Evolutionary conservation across 768 basidiomycete genomes (phyloP), one percentile per base, ranked within the genome.

Genomic region (Russula vinacea): DNA sequence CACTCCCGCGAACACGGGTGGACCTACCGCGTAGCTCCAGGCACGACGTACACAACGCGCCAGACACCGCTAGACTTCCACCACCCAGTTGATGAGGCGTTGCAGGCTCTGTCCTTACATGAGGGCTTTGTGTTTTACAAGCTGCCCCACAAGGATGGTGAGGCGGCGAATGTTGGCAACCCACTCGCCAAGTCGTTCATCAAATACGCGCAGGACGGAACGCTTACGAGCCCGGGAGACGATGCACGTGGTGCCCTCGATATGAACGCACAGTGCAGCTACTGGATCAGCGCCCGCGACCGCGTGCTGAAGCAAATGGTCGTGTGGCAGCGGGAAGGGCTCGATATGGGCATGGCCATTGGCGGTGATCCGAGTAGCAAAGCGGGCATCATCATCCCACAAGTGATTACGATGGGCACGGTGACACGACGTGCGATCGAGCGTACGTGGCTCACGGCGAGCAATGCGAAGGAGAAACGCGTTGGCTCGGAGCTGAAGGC

Each of bases 401-500:
- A 97, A 74, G 90, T 98, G 54, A 90, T 98, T 70, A 90, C 94
- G 9, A 99, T 99, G 97, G 97, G 97, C 16, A 98, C 97, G 0
- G 93, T 98, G 58, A 99, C 96, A 17, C 93, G 95, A 10, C 87
- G 95, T 37, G 94, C 97, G 9, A 96, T 98, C 67, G 97, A 98
- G 77, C 92, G 89, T 75, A 98, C 96, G 2, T 98, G 97, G 97
- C 77, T 99, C 56, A 98, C 97, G 0, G 97, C 97, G 0, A 94
- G 94, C 68, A 99, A 99, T 70, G 95, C 97, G 2, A 99, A 98
- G 81, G 87, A 87, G 77, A 96, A 97, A 69, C 88, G 97, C 22
- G 91, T 98, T n/a, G 96, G 96, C 1, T 97, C 94, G 0, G 97
- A 99, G 76, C 83, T 98, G 66, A 98, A 98, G 74, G 92, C 95